Conservation (phyloP, 345 rosid species). For the Turnera subulata region DNA sequence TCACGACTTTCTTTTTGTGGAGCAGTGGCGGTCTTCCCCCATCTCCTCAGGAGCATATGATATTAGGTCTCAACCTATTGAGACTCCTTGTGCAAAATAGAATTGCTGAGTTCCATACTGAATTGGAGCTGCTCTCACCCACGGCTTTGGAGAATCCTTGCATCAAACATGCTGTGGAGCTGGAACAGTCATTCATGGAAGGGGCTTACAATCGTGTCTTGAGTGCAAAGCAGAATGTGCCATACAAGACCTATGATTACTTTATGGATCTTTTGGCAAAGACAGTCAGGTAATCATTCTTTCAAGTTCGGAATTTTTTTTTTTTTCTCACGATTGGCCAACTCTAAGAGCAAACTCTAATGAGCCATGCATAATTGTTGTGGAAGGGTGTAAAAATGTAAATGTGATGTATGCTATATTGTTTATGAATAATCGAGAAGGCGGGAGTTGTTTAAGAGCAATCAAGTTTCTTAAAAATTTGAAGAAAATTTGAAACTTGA, state of each 20-base stretch:
- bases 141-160: constrained; percentile 78
- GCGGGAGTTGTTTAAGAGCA: no score
- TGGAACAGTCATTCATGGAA: constrained; percentile 99
- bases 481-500: no score
- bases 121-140: constrained; percentile 77
- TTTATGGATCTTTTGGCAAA: constrained; percentile 98
- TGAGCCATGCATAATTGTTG: no score
- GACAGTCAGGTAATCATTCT: constrained; percentile 69
- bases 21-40: constrained; percentile 60
- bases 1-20: constrained; percentile 14
- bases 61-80: constrained; percentile 89
- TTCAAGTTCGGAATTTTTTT: neutral
- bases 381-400: no score
- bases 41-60: constrained; percentile 78
- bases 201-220: constrained; percentile 94
- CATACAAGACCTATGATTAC: constrained; percentile 79
- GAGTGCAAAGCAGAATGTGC: constrained; percentile 88
- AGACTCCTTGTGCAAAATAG: constrained; percentile 91
- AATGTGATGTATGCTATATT: no score
- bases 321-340: no score
- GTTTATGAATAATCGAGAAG: no score
- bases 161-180: constrained; percentile 93
- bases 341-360: no score
- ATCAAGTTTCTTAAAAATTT: no score
- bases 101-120: constrained; percentile 97